Evolutionary conservation across 352 stramenopile species (phyloP), one percentile per base, ranked within the genome.

Genomic region (Paralagenidium karlingii): DNA sequence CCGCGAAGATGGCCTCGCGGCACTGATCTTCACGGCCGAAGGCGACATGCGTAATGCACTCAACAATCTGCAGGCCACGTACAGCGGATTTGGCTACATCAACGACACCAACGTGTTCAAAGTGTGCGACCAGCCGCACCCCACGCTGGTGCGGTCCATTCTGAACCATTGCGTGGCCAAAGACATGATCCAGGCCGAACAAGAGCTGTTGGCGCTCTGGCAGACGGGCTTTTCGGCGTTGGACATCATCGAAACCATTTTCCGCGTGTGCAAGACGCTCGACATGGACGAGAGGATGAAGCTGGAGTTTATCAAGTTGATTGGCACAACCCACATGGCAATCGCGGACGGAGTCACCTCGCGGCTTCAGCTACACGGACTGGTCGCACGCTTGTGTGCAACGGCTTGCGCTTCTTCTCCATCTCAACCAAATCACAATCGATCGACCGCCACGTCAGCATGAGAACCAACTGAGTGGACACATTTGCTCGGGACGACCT

Each of bases 31-130:
- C 69, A 98, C 94, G 13, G 93, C 94, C 5, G 95, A 99, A 51
- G 96, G 96, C 36, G 96, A 99, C 63, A 98, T 99, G 91, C 79
- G 96, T 20, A 97, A 99, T 60, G 95, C 95, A 25, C 68, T 99
- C 33, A 99, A 99, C 70, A 98, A 98, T 62, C 66, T 99, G 8
- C 96, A 99, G 68, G 86, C 93, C n/a, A 98, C 96, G 10, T 58
- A 85, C 47, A 92, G 71, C 47, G 94, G 94, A 12, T 98, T 98
- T 51, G 82, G 79, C 26, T 84, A 94, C 48, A 81, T 99, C n/a
- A 96, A 84, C 53, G 82, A 98, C 58, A 74, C 62, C 22, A 96
- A 96, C 48, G 93, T 98, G 6, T 97, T 97, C 62, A 95, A 95
- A 54, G 77, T 97, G 2, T 97, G 90, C 53, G 90, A 97, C 45